Evolutionary conservation across 1,139 yeast species (phyloP), one percentile per base, ranked within the genome.

Genomic region (Entelexis paramagnoliae): DNA sequence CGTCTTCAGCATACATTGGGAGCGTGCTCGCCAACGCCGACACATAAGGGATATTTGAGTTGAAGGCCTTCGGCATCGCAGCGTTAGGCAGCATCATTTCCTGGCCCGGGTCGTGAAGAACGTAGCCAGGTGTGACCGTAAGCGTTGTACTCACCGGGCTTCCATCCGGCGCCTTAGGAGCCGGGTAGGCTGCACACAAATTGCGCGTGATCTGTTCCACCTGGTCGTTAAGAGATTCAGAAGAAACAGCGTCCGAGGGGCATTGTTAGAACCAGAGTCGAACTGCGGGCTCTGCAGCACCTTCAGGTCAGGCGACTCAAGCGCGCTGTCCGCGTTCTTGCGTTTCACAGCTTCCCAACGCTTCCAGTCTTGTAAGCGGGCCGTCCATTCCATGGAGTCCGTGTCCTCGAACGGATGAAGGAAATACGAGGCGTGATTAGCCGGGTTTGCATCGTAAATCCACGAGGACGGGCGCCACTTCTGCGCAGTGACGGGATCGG

Each of bases 91-190:
- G 48, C 3, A 32, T n/a, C 1, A 26, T 22, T 7, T 49, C 47
- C 13, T 35, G 51, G 8, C 41, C 54, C 2, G 50, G 22, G 11
- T 57, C 56, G 44, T 64, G 66, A 40, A 67, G 58, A 8, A 66
- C 32, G 44, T 59, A 60, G 1, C 71, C 71, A 39, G 65, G 61
- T 1, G 70, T 64, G n/a, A 68, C 66, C 1, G 68, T 64, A 45
- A 66, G 49, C 14, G 68, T 63, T 6, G 51, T 29, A 19, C 49
- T 44, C 4, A 49, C 41, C 7, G 32, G 26, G 19, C 43, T 45
- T 1, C 16, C 48, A 7, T 26, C 32, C 2, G 34, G 32, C 4
- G 46, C 40, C 11, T 6, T 8, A 2, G 50, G 50, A 4, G 28
- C 32, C 2, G 51, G 51, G 28, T 45, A 32, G 2, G 16, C 10